phyloP scores from a whole-genome alignment of 2,329 filamentous ascomycete species.

The Elsinoe ampelina region DNA sequence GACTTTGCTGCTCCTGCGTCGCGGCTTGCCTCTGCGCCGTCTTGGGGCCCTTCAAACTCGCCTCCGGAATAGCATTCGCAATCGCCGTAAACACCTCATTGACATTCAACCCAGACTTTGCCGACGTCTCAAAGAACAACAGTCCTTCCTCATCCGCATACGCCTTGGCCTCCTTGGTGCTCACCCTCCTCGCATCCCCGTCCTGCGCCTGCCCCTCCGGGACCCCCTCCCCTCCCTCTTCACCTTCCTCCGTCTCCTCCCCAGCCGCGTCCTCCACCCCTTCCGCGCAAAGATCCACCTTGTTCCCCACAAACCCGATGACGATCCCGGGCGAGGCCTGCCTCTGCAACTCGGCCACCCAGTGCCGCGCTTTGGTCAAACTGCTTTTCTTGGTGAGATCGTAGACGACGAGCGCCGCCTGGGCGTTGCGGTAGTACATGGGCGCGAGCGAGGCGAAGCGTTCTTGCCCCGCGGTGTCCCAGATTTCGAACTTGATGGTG shows the following conservation, averaged over 20 bases:
- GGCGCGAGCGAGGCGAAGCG: conserved; percentile 92
- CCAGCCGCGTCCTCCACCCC: conserved; percentile 39
- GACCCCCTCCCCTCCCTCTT: conserved; percentile 38
- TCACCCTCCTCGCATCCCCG: conserved; percentile 75
- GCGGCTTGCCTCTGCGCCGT: conserved; percentile 47
- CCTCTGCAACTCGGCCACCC: conserved; percentile 93
- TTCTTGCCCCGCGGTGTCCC: conserved; percentile 97
- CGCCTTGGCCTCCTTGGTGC: conserved; percentile 79
- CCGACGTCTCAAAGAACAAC: conserved; percentile 95
- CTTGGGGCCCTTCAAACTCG: conserved; percentile 79
- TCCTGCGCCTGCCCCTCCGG: conserved; percentile 47
- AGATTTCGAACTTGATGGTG: conserved; percentile 66
- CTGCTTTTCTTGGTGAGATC: conserved; percentile 95
- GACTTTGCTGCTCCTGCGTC: conserved; percentile 55
- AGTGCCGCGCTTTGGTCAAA: conserved; percentile 94
- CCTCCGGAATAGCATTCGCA: conserved; percentile 95
- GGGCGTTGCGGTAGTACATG: conserved; percentile 99
- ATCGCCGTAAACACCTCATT: conserved; percentile 96
- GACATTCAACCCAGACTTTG: conserved; percentile 92
- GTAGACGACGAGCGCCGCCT: conserved; percentile 95
- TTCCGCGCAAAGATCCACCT: conserved; percentile 66
- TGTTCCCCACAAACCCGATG: conserved; percentile 94
- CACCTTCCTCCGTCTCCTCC: conserved; percentile 36
- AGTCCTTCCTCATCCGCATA: conserved; percentile 94
- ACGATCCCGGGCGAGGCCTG: conserved; percentile 95